These are phyloP conservation scores for Pseudogymnoascus sp. DNA, from an alignment of 2,329 filamentous ascomycete genomes.

Conservation along the genomic window DNA sequence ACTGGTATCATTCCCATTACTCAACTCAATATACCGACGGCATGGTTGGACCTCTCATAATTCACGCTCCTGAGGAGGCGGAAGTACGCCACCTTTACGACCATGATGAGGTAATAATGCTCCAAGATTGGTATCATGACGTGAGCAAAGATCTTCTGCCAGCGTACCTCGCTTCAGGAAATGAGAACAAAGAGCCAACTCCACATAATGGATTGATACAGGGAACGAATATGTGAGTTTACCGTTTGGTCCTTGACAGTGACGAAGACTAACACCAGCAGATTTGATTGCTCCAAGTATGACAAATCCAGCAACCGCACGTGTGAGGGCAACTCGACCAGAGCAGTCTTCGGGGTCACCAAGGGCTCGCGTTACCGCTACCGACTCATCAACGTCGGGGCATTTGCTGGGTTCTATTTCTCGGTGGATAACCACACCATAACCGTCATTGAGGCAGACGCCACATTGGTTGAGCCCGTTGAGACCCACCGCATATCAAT, in stretches of 20 bases:
- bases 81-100: slow-evolving; percentile 48
- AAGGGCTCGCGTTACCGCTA: slow-evolving; percentile 40
- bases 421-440: slow-evolving; percentile 61
- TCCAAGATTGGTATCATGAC: slow-evolving; percentile 70
- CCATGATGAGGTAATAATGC: slow-evolving; percentile 53
- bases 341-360: slow-evolving; percentile 1
- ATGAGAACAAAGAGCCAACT: slow-evolving; percentile 33
- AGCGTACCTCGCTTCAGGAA: slow-evolving; percentile 33
- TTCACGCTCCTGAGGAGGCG: slow-evolving; percentile 50
- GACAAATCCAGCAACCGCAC: slow-evolving; percentile 38
- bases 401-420: slow-evolving; percentile 65
- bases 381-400: slow-evolving; percentile 61
- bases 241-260: slow-evolving; percentile 12
- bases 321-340: slow-evolving; percentile 4
- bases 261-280: neutral
- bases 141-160: slow-evolving; percentile 35
- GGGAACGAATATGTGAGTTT: slow-evolving; percentile 35
- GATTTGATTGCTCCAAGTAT: slow-evolving; percentile 32
- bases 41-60: slow-evolving; percentile 51
- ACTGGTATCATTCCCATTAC: slow-evolving; percentile 57
- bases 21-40: slow-evolving; percentile 39
- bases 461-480: slow-evolving; percentile 54
- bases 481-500: slow-evolving; percentile 55
- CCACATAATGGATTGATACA: slow-evolving; percentile 41
- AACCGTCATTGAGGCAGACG: slow-evolving; percentile 61